Base-by-base conservation (phyloP, 306 rosid genomes). In the Citrullus mucosospermus region DNA sequence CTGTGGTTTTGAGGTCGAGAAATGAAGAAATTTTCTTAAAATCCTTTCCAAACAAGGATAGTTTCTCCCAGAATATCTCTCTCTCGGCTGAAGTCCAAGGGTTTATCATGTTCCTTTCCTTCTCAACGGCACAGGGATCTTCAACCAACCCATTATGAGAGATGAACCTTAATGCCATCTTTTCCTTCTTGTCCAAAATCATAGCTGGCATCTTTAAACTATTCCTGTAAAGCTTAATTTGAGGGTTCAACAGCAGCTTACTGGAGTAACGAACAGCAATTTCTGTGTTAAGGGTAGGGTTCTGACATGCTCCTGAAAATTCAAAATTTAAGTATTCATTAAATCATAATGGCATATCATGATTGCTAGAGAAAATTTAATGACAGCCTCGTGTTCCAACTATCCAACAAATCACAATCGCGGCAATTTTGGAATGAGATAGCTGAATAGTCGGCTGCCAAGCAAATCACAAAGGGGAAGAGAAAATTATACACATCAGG, bases 121-220 rank as follows among this genome's bases (percentile, higher is more conserved):
- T 90, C 93, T 96, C 99, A 82, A 84, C 88, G 74, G 91, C 94
- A 73, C 83, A 80, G 38, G 99, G 96, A 88, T 96, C 99, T 80
- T 93, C 94, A 74, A 96, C 88, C 80, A 96, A 83, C 75, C 97
- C 97, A 85, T 96, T 96, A 66, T 83, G 77, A 70, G 97, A 90
- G 62, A 86, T 60, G 63, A 96, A 96, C 86, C 90, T 91, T 0
- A 90, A 86, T 22, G 65, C 68, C 38, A 39, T 59, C 89, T 89
- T 92, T 82, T 94, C 97, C 70, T 86, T 89, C 55, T 88, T 82
- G 80, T 96, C 97, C 89, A 93, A 81, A 77, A 93, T 90, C 62
- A 92, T 82, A 59, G 96, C 88, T 14, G 99, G 99, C 99, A 96
- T 96, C 88, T 90, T 91, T 85, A 96, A 85, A 38, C 81, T 62